Base-by-base conservation (phyloP, 2,329 filamentous ascomycete species). In the Clarireedia hainanense region DNA sequence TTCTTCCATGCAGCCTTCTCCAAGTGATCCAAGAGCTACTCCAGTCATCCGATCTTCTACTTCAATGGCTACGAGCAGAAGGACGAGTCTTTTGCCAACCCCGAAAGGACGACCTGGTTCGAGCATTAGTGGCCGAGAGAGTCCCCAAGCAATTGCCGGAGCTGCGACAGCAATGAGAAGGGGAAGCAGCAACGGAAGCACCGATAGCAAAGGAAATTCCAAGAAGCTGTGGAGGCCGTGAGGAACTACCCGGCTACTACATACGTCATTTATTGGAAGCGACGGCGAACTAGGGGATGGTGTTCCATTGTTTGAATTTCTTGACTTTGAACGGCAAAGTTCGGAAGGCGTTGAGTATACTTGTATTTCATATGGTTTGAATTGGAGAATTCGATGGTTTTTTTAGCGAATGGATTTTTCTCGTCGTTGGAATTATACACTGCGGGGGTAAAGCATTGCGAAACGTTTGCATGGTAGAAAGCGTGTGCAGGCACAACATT, bases 21-120 rank as follows among this genome's bases (percentile, higher is more conserved):
- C 52, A 27, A 15, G 74, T 58, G 65, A 71, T 57, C 58, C 67
- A 55, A 49, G 52, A 42, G 56, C 69, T 66, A 30, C 65, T 63
- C 63, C 64, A 5, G 39, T 49, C 3, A 37, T 57, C n/a, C 63
- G 57, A 30, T 76, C 83, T 10, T 77, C 76, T 45, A 85, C 80
- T 65, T 84, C 82, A 3, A 64, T 85, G 46, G 77, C 80, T 6
- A 69, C 69, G 20, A 74, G 70, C 56, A 72, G 80, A 58, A 76
- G 81, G 30, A 73, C 69, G 4, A 83, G 80, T 63, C 64, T 84
- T 56, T 69, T 85, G 23, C 80, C 81, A 17, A 72, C 77, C 26
- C 62, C 65, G 3, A 70, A 63, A 58, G 66, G 65, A 34, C 56
- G 63, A 52, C 57, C 58, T 37, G 56, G 58, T 36, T 67, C 62